These are phyloP conservation scores for Trichoderma sp. DNA, from an alignment of 2,329 filamentous ascomycete genomes.

Conservation along the genomic window DNA sequence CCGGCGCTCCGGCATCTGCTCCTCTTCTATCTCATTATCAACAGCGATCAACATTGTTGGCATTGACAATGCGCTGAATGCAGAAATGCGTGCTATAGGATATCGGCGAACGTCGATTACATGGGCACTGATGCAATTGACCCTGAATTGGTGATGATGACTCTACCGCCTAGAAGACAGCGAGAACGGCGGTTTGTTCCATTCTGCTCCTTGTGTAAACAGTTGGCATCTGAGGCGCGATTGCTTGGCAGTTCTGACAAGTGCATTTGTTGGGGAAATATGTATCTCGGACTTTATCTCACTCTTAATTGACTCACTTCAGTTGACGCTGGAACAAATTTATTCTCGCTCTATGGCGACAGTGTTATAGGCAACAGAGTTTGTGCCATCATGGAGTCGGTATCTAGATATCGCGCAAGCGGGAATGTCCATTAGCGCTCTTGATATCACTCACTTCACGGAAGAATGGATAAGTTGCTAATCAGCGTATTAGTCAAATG, in stretches of 20 bases:
- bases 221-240: neutral
- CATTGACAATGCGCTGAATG: neutral
- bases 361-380: neutral
- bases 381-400: neutral
- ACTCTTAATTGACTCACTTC: neutral
- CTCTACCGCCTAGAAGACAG: neutral
- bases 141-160: neutral
- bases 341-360: neutral
- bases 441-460: neutral
- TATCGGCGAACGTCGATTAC: neutral
- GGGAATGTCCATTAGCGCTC: neutral
- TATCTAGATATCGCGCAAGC: neutral
- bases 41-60: neutral
- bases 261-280: neutral
- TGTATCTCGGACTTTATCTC: neutral
- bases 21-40: neutral
- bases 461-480: neutral
- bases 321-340: neutral
- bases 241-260: neutral
- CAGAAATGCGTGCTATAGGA: neutral
- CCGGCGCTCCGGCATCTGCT: neutral
- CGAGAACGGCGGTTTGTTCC: neutral
- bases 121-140: neutral
- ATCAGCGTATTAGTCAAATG: neutral
- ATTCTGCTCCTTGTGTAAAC: neutral